Conservation (phyloP, 257 asterid genomes). For the Rehmannia glutinosa region DNA sequence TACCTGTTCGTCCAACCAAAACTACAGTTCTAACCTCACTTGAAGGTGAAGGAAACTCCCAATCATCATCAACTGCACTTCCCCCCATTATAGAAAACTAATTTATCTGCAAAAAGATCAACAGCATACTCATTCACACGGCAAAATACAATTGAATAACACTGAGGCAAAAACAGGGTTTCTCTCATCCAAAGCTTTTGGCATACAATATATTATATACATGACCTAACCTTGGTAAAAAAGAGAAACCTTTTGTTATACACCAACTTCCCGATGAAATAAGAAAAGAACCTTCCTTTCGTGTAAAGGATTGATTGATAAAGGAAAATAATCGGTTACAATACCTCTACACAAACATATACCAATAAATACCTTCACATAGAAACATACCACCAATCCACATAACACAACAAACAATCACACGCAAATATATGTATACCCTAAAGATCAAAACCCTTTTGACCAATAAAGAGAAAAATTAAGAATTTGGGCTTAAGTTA, state of each 20-base stretch:
- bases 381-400: neutral
- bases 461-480: neutral
- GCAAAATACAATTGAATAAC: too few species aligned
- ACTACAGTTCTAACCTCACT: constrained; percentile 59
- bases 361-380: neutral
- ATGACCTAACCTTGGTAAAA: neutral
- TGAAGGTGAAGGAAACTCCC: constrained; percentile 61
- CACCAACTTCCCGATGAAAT: neutral
- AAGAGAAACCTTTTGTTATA: neutral
- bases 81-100: constrained; percentile 58
- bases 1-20: constrained; percentile 87
- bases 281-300: too few species aligned
- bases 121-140: neutral
- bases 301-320: too few species aligned
- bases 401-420: neutral
- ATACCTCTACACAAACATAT: neutral
- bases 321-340: neutral
- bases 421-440: neutral
- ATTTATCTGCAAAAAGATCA: constrained; percentile 19
- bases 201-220: neutral
- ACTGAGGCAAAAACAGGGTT: neutral
- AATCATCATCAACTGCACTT: constrained; percentile 59
- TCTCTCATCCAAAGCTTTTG: neutral
- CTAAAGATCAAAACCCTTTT: neutral
- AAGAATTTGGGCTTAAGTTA: neutral